These are phyloP conservation scores for Corymbia calophylla DNA, from an alignment of 441 rosid genomes.

Conservation along the genomic window DNA sequence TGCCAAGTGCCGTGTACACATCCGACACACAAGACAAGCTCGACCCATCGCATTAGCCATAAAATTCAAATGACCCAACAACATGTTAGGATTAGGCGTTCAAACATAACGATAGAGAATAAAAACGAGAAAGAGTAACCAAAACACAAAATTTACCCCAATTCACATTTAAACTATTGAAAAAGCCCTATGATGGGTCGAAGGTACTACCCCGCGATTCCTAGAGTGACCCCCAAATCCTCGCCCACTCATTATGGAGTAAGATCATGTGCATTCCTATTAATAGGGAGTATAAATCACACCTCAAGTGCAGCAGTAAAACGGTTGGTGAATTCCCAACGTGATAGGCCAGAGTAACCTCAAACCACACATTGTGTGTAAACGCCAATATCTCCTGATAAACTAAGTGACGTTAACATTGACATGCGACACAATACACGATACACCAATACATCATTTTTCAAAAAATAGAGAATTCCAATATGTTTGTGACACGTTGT, in stretches of 20 bases:
- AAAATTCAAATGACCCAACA: not conserved
- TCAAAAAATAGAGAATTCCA: too few species aligned
- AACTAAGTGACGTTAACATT: too few species aligned
- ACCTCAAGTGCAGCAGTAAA: not conserved
- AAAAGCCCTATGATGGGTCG: too few species aligned
- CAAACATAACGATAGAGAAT: not conserved
- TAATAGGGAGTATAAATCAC: not conserved
- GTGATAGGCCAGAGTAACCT: not conserved
- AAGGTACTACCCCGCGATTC: accelerated
- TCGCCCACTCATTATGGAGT: accelerated
- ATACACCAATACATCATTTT: too few species aligned
- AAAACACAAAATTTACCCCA: not conserved
- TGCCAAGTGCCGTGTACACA: not conserved
- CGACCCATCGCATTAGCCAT: not conserved
- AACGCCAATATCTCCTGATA: not conserved
- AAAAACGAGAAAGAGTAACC: not conserved
- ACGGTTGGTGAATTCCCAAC: not conserved
- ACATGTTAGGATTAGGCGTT: not conserved
- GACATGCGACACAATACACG: too few species aligned
- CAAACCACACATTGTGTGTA: not conserved
- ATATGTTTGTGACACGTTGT: too few species aligned
- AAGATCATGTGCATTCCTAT: not conserved
- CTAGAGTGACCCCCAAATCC: not conserved
- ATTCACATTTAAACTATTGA: too few species aligned
- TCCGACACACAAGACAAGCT: not conserved